Evolutionary conservation across 2,329 filamentous ascomycete genomes (phyloP).

Genomic region (Neofusicoccum cordaticola): DNA sequence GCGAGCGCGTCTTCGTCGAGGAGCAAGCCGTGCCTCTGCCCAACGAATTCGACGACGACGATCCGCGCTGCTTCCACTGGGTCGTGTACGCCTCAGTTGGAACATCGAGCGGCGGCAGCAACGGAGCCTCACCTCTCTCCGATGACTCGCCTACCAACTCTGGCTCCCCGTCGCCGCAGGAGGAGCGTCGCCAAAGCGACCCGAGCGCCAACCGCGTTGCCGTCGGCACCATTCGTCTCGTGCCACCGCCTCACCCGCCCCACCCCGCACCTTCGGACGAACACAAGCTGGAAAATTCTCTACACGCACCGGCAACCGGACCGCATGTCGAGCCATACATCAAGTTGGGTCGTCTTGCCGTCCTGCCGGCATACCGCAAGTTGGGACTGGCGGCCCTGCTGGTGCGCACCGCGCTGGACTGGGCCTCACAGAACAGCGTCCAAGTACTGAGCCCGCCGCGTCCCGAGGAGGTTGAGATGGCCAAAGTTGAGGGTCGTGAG

Average conservation of each 20-base stretch:
- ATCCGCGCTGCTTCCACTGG: conserved; percentile 79
- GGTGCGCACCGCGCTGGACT: conserved; percentile 65
- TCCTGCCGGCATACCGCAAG: conserved; percentile 63
- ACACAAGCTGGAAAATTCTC: conserved; percentile 22
- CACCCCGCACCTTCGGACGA: conserved; percentile 52
- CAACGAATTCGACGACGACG: conserved; percentile 78
- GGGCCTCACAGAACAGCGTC: conserved; percentile 61
- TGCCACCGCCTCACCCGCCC: conserved; percentile 73
- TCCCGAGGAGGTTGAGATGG: conserved; percentile 41
- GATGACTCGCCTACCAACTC: conserved; percentile 36
- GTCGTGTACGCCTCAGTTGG: conserved; percentile 70
- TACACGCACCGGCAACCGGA: conserved; percentile 11
- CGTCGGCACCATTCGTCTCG: conserved; percentile 74
- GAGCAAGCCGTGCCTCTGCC: conserved; percentile 59
- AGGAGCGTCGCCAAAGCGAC: conserved; percentile 30
- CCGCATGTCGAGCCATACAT: conserved; percentile 65
- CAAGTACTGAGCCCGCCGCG: conserved; percentile 39
- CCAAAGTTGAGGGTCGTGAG: conserved; percentile 44
- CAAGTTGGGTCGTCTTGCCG: conserved; percentile 76
- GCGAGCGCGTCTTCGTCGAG: conserved; percentile 56
- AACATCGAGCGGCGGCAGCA: conserved; percentile 43
- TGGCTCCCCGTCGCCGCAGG: conserved; percentile 28
- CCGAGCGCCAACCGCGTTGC: conserved; percentile 48
- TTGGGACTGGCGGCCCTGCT: conserved; percentile 64
- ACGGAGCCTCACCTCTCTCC: conserved; percentile 23